Percentiles rank a stretch among this genome's conserved stretches.
phyloP scores from a whole-genome alignment of 306 rosid genomes.

The Acacia crassicarpa region DNA sequence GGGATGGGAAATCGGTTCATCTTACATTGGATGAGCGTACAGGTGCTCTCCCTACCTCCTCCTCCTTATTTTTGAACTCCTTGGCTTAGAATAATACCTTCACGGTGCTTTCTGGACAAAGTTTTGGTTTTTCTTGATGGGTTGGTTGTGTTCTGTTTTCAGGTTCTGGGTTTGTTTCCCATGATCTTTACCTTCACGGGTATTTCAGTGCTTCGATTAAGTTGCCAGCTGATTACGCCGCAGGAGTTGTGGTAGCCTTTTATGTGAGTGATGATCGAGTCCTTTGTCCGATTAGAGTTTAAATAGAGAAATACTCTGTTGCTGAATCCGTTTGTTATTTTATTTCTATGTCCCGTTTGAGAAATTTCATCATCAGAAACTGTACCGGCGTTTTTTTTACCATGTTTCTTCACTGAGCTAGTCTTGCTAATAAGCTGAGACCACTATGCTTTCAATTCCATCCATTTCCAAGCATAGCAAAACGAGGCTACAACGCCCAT shows the following conservation, averaged over 20 bases:
- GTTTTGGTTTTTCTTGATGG: slow-evolving; percentile 1
- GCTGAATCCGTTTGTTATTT: neutral
- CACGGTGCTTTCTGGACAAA: slow-evolving; percentile 22
- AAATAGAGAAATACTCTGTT: neutral
- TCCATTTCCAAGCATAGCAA: neutral
- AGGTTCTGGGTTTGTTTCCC: slow-evolving; percentile 98
- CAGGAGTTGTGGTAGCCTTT: slow-evolving; percentile 96
- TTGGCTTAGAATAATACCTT: neutral
- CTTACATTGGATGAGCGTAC: slow-evolving; percentile 78
- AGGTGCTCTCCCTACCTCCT: slow-evolving; percentile 39
- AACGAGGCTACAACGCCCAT: neutral
- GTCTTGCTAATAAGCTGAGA: neutral
- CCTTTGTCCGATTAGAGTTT: neutral
- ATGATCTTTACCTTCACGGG: slow-evolving; percentile 87
- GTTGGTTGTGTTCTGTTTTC: slow-evolving; percentile 10
- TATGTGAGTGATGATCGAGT: slow-evolving; percentile 67
- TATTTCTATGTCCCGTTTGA: neutral
- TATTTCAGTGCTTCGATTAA: slow-evolving; percentile 90
- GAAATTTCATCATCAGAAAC: slow-evolving; percentile 3
- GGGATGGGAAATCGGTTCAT: slow-evolving; percentile 85
- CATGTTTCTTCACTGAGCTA: neutral
- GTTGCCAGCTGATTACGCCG: slow-evolving; percentile 92
- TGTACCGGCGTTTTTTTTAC: neutral
- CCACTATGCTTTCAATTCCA: neutral
- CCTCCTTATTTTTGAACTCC: neutral